Conservation (phyloP, 805 yeast species). For the Nakazawaea ernobii region DNA sequence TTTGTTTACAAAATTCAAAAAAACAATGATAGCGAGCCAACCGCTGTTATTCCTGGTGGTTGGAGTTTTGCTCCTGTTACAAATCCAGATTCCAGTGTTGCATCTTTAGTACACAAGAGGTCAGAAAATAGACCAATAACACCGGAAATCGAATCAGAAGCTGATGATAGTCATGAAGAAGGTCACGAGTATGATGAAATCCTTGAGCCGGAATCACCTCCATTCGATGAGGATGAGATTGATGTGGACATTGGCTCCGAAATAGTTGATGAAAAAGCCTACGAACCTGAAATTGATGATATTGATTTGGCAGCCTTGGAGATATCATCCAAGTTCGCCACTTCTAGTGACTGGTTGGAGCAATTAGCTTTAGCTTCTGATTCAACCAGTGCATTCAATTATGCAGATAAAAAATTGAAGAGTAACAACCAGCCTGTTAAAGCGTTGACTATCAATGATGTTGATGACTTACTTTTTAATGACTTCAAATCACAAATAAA, state of each 20-base stretch:
- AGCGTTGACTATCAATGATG: slow-evolving; percentile 28
- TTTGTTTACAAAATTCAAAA: slow-evolving; percentile 27
- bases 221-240: slow-evolving; percentile 13
- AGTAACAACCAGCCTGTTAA: slow-evolving; percentile 8
- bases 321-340: slow-evolving; percentile 38
- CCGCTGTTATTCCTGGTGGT: slow-evolving; percentile 24
- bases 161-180: slow-evolving; percentile 9
- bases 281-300: slow-evolving; percentile 57
- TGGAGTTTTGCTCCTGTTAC: slow-evolving; percentile 18
- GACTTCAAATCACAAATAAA: slow-evolving; percentile 32
- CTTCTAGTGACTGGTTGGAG: slow-evolving; percentile 56
- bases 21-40: slow-evolving; percentile 15
- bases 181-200: slow-evolving; percentile 8
- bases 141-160: slow-evolving; percentile 10
- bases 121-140: slow-evolving; percentile 7
- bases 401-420: neutral
- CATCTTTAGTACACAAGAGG: slow-evolving; percentile 8
- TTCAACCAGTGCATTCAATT: slow-evolving; percentile 31
- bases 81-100: slow-evolving; percentile 5
- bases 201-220: slow-evolving; percentile 10
- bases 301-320: slow-evolving; percentile 37
- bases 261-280: slow-evolving; percentile 56
- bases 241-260: slow-evolving; percentile 22
- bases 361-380: slow-evolving; percentile 53
- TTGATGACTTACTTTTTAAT: slow-evolving; percentile 44